Evolutionary conservation across 2,329 filamentous ascomycete genomes (phyloP).

Genomic region (Ceratocystis eucalypticola): DNA sequence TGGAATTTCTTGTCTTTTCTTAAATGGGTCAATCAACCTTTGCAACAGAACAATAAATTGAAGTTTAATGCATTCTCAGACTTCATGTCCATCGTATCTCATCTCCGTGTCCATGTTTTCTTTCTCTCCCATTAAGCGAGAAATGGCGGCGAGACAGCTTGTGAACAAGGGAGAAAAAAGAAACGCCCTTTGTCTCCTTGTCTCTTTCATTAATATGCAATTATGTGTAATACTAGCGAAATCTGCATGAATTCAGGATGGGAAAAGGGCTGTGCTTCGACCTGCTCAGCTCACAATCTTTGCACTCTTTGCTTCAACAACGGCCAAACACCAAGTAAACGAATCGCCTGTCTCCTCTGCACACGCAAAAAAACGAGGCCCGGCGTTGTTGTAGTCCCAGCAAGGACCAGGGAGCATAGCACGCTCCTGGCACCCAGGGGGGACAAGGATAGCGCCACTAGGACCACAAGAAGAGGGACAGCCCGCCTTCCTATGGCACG

Average conservation of each 20-base stretch:
- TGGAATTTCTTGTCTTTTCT: background rate
- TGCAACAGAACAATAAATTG: background rate
- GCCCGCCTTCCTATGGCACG: no score
- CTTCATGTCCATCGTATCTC: background rate
- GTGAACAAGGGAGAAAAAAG: background rate
- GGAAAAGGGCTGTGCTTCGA: background rate
- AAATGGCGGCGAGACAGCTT: background rate
- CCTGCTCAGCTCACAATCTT: background rate
- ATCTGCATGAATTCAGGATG: background rate
- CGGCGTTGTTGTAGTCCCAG: background rate
- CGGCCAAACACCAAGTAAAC: background rate
- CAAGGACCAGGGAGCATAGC: background rate
- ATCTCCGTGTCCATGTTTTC: background rate
- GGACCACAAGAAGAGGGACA: no score
- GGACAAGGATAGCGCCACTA: background rate
- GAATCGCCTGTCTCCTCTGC: background rate
- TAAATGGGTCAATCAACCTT: background rate
- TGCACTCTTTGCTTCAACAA: background rate
- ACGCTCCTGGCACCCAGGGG: no score
- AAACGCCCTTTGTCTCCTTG: background rate
- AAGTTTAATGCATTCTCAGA: background rate
- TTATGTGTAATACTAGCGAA: background rate
- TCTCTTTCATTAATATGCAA: background rate
- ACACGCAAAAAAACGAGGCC: background rate
- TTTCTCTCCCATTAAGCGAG: background rate